Evolutionary conservation across 306 rosid genomes (phyloP), one percentile per base, ranked within the genome.

Genomic region (Sphenostylis stenocarpa): DNA sequence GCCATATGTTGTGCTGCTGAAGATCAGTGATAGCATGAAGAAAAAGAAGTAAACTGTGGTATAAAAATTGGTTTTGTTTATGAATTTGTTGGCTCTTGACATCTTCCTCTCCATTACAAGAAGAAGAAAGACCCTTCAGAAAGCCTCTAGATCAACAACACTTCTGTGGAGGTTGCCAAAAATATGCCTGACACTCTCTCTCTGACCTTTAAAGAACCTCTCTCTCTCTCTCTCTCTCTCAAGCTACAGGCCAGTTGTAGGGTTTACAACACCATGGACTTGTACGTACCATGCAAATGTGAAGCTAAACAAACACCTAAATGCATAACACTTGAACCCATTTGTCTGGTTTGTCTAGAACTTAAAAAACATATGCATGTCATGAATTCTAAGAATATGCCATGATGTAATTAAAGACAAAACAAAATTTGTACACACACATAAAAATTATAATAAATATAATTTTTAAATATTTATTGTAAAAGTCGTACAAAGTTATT

Each of bases 21-120:
- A 75, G 67, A 78, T 64, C 8, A 84, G 76, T 80, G 86, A 87
- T 80, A 87, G 77, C 69, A 76, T 33, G 80, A 72, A 78, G 78
- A 75, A 78, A 73, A 76, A 31, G 77, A 66, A 75, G 71, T 17
- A 47, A 43, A 75, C 45, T 55, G 5, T 72, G 81, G 28, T 55
- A 65, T 62, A 43, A 20, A 83, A 38, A 36, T 55, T 61, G 67
- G 65, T 80, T 70, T 65, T 89, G 70, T 58, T 81, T 61, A 66
- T 31, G 56, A 72, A 67, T 57, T 78, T 69, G 19, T 38, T 65
- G 14, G 57, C 29, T 79, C 77, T 79, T 14, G 73, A 73, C 72
- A 77, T 76, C 79, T 82, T 88, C 86, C 82, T 82, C 91, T 89
- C 98, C 98, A 94, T 94, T 79, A 52, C 28, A 82, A 83, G 57